Evolutionary conservation across 2,329 filamentous ascomycete genomes (phyloP), one percentile per base, ranked within the genome.

Genomic region (Hymenoscyphus occultus): DNA sequence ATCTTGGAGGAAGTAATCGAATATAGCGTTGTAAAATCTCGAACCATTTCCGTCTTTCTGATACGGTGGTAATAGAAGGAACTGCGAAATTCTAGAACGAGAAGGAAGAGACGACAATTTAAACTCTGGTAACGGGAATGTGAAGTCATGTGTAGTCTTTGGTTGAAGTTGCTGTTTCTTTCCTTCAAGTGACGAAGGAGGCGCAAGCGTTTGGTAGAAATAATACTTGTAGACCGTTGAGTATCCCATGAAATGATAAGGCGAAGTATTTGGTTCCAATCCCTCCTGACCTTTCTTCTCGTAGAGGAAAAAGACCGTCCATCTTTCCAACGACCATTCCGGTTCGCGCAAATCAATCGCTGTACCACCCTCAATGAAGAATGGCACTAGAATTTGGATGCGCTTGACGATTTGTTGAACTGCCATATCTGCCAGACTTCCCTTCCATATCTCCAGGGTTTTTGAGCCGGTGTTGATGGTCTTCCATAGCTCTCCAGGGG

Each of bases 361-460:
- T 4, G 87, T 90, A n/a, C 93, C 95, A 35, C 92, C 95, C 77
- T 99, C 96, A 67, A 99, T 97, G 76, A 93, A 96, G 66, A 98
- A 82, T 16, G 92, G 87, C 5, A 93, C 86, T 42, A 96, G 81
- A 63, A 97, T 86, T 78, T 97, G 93, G 69, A 96, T 85, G 61
- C 93, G 91, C 67, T 86, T 86, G 73, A 97, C 82, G 48, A 97
- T 80, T 72, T 88, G 83, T 73, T 86, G 85, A 54, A 96, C 86
- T 16, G 82, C 82, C 0, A 84, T 80, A 74, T 97, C 89, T 2
- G 84, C 82, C 61, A 99, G 81, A 61, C 81, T 90, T 9, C 91
- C 90, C 71, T 86, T 87, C 92, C 93, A 97, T 63, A 98, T 85
- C 77, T 97, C 92, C 75, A 90, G 97, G 31, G 82, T 83, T 62